A percentile compares a stretch with the other conserved stretches of the same genome.
These are phyloP conservation scores for Oryza australiensis DNA, from an alignment of 176 grass and related monocot genomes.

Conservation along the genomic window DNA sequence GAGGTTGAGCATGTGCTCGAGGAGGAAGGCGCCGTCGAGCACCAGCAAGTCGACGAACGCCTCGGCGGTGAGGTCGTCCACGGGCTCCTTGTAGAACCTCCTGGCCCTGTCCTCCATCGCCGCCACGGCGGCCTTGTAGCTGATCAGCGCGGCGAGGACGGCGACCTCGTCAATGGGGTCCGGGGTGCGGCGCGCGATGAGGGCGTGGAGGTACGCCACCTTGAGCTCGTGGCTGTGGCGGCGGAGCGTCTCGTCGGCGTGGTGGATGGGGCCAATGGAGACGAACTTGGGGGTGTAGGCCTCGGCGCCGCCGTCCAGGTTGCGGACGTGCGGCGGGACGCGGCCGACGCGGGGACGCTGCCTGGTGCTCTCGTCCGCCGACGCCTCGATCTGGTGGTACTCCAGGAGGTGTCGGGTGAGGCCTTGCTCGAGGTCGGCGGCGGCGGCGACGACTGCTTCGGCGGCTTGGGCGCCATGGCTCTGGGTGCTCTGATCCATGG, in stretches of 20 bases:
- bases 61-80: background rate
- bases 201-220: background rate
- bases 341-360: background rate
- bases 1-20: constrained; percentile 22
- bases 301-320: background rate
- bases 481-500: background rate
- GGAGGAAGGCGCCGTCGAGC: constrained; percentile 19
- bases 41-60: constrained; percentile 16
- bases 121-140: background rate
- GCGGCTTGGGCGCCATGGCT: background rate
- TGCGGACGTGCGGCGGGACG: constrained; percentile 4
- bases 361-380: background rate
- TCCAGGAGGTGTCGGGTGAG: background rate
- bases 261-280: constrained; percentile 3
- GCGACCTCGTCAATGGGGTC: background rate
- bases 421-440: background rate
- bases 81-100: background rate
- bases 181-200: background rate
- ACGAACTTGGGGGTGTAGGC: constrained; percentile 8
- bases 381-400: background rate
- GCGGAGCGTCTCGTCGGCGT: background rate
- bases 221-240: background rate
- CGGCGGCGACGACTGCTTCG: background rate
- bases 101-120: background rate
- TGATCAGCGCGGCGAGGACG: background rate